These are phyloP conservation scores for Ascoidea tarda DNA, from an alignment of 805 yeast genomes.

Conservation along the genomic window DNA sequence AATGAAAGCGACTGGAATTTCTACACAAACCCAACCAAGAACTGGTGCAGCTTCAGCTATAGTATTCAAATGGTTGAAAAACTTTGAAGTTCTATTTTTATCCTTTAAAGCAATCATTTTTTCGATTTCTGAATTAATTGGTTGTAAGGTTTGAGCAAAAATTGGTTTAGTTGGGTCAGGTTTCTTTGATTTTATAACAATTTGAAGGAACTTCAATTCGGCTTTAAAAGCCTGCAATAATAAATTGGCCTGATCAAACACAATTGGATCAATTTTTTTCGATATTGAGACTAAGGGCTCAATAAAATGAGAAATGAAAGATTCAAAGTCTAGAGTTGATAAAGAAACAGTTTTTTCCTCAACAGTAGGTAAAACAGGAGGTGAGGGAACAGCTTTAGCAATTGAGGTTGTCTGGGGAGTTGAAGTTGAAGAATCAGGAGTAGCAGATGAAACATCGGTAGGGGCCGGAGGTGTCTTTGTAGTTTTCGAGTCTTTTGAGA, in stretches of 20 bases:
- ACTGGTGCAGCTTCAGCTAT: slow-evolving; percentile 84
- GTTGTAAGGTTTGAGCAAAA: slow-evolving; percentile 44
- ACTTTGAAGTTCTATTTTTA: slow-evolving; percentile 50
- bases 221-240: slow-evolving; percentile 40
- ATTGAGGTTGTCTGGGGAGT: no score
- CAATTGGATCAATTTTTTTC: slow-evolving; percentile 36
- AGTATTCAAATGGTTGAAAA: slow-evolving; percentile 61
- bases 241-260: slow-evolving; percentile 38
- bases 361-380: slow-evolving; percentile 6
- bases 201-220: slow-evolving; percentile 43
- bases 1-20: slow-evolving; percentile 61
- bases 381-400: slow-evolving; percentile 1
- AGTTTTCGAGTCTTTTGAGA: background rate
- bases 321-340: slow-evolving; percentile 38
- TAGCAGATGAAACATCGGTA: slow-evolving; percentile 10
- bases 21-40: slow-evolving; percentile 78
- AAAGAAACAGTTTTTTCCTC: slow-evolving; percentile 19
- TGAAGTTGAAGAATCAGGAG: slow-evolving; percentile 5
- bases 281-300: slow-evolving; percentile 47
- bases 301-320: slow-evolving; percentile 35
- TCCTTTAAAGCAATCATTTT: slow-evolving; percentile 57
- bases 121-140: slow-evolving; percentile 50
- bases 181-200: slow-evolving; percentile 47
- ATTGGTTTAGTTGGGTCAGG: slow-evolving; percentile 44
- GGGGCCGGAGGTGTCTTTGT: slow-evolving; percentile 11